These are phyloP conservation scores for Oryza coarctata DNA, from an alignment of 176 grass and related monocot species.

Conservation along the genomic window DNA sequence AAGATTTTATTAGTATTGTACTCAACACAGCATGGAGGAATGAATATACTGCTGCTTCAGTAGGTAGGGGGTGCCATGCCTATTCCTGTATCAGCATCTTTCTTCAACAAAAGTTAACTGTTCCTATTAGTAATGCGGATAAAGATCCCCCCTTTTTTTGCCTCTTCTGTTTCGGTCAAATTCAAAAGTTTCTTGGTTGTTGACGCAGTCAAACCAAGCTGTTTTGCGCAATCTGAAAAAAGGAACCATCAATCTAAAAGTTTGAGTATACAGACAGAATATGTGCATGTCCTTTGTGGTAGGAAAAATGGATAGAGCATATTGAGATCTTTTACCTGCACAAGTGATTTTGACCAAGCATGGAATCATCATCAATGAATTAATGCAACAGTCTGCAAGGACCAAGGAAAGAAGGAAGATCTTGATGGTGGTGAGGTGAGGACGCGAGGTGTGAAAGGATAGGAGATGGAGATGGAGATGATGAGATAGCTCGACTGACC, in stretches of 20 bases:
- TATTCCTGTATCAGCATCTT: background rate
- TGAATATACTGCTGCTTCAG: background rate
- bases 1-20: background rate
- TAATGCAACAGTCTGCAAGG: background rate
- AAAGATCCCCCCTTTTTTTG: background rate
- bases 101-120: background rate
- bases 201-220: background rate
- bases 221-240: background rate
- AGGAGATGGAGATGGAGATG: background rate
- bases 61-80: background rate
- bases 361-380: background rate
- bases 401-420: background rate
- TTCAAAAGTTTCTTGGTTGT: background rate
- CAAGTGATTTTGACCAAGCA: background rate
- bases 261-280: background rate
- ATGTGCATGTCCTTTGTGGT: background rate
- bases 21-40: background rate
- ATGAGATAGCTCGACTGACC: background rate
- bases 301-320: background rate
- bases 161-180: background rate
- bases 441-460: background rate
- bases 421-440: background rate
- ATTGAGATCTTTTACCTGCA: background rate
- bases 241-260: background rate
- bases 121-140: background rate